phyloP scores from a whole-genome alignment of 2,329 filamentous ascomycete species.

The Lasiodiplodia gonubiensis region DNA sequence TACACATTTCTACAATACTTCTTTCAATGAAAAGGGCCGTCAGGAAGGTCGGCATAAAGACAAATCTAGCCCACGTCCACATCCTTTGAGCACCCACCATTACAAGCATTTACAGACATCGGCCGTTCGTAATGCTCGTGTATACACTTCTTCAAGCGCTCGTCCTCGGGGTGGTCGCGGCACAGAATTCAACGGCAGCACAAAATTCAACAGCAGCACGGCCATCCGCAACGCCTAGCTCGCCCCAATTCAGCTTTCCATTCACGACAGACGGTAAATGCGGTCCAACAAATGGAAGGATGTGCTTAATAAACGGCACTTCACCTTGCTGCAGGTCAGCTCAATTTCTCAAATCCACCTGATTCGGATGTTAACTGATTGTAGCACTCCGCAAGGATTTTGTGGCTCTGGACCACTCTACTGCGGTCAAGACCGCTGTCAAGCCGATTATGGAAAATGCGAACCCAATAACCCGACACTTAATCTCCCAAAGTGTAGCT shows the following conservation, averaged over 20 bases:
- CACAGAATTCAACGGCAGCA: background rate
- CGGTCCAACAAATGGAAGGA: background rate
- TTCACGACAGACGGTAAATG: background rate
- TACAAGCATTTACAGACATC: background rate
- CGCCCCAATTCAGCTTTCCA: background rate
- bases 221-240: background rate
- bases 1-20: background rate
- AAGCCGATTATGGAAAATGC: background rate
- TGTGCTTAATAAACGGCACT: conserved; percentile 4
- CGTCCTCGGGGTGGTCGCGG: background rate
- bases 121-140: background rate
- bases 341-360: background rate
- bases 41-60: too few relatives aligned
- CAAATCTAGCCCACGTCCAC: too few relatives aligned
- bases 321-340: conserved; percentile 19
- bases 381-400: background rate
- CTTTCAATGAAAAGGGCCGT: too few relatives aligned
- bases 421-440: background rate
- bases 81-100: background rate
- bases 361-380: background rate
- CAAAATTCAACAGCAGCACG: background rate
- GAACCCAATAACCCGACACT: background rate
- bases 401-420: background rate
- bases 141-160: background rate
- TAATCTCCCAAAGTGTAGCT: background rate